Conservation (phyloP, 805 yeast genomes). For the Babjeviella inositovora region DNA sequence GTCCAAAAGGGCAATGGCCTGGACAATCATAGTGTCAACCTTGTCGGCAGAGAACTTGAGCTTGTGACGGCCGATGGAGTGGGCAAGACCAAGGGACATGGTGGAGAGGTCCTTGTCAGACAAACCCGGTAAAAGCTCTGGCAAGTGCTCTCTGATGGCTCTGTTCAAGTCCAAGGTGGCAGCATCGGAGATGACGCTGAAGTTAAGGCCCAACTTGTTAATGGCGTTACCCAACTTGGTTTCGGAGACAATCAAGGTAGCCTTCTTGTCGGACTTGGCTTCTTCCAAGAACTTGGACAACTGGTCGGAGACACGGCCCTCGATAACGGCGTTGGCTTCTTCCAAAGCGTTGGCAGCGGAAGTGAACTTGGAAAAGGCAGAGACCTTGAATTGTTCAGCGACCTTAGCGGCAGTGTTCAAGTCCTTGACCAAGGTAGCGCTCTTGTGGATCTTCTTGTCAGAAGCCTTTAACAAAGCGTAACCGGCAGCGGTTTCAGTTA, state of each 20-base stretch:
- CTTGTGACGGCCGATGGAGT: conserved; percentile 96
- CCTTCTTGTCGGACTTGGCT: conserved; percentile 65
- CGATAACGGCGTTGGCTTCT: conserved; percentile 84
- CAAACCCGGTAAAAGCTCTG: conserved; percentile 89
- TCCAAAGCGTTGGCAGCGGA: conserved; percentile 94
- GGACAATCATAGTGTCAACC: conserved; percentile 98
- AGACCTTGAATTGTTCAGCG: conserved; percentile 79
- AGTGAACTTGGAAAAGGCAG: conserved; percentile 87
- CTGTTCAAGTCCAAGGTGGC: conserved; percentile 90
- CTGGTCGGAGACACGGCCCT: conserved; percentile 84
- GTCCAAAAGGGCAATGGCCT: conserved; percentile 93
- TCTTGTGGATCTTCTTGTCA: conserved; percentile 92
- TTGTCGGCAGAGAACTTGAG: conserved; percentile 95
- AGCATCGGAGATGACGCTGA: conserved; percentile 84
- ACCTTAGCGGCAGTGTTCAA: conserved; percentile 75
- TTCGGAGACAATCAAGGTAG: conserved; percentile 83
- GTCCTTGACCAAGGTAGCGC: conserved; percentile 57
- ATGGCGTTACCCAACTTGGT: conserved; percentile 93
- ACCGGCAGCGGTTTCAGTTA: conserved; percentile 98
- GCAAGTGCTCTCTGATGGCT: conserved; percentile 87
- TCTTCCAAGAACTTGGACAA: conserved; percentile 64
- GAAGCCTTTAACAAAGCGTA: conserved; percentile 95
- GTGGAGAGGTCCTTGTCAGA: conserved; percentile 71
- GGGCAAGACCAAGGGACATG: conserved; percentile 97
- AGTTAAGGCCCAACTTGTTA: conserved; percentile 82